Conservation (phyloP, 805 yeast genomes). For the Myxozyma geophila region DNA sequence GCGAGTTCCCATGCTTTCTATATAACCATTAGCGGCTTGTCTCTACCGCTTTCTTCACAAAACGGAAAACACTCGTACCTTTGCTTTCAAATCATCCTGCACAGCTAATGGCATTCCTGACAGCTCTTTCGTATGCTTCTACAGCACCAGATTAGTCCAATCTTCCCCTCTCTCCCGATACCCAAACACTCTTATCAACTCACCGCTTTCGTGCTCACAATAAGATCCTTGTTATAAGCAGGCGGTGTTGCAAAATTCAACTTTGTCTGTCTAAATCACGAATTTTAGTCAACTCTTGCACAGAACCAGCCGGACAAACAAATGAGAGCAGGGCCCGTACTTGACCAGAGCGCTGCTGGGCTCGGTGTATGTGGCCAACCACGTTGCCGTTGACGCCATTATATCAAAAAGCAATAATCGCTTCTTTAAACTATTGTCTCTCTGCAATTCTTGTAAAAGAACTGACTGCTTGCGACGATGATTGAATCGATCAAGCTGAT, state of each 20-base stretch:
- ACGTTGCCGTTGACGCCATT: slow-evolving; percentile 13
- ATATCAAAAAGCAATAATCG: not conserved
- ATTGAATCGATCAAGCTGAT: too few relatives aligned
- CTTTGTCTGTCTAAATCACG: slow-evolving; percentile 3
- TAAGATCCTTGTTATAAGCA: slow-evolving; percentile 29
- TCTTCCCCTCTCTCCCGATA: not conserved
- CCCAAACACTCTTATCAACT: slow-evolving; percentile 1
- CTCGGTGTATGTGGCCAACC: slow-evolving; percentile 17
- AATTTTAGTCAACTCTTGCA: not conserved
- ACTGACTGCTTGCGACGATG: too few relatives aligned
- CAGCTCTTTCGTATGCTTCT: slow-evolving; percentile 32
- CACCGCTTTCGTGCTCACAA: slow-evolving; percentile 25
- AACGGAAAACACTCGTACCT: slow-evolving; percentile 15
- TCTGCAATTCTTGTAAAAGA: not conserved
- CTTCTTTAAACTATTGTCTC: not conserved
- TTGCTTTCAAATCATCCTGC: slow-evolving; percentile 34
- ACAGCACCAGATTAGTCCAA: not conserved
- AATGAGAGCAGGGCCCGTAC: slow-evolving; percentile 21
- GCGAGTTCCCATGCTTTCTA: slow-evolving; percentile 88
- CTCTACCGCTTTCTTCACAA: not conserved
- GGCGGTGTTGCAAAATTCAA: slow-evolving; percentile 23
- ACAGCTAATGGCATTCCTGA: slow-evolving; percentile 24
- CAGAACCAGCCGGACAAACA: too few relatives aligned
- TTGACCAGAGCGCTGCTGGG: slow-evolving; percentile 16
- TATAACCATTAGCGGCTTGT: not conserved